phyloP scores from a whole-genome alignment of 805 yeast genomes.

The Blastobotrys americana region DNA sequence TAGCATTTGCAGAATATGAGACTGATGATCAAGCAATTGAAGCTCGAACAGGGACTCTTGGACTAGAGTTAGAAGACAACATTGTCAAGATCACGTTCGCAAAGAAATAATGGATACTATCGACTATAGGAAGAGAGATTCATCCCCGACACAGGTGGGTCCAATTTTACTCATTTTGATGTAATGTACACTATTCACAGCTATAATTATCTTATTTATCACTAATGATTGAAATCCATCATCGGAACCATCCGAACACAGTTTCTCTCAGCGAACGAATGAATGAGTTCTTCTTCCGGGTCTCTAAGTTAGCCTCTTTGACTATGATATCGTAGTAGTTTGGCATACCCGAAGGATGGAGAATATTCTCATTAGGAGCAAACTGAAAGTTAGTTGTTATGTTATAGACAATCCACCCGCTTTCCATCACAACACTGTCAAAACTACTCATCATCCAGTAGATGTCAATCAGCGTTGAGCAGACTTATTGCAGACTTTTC shows the following conservation, averaged over 20 bases:
- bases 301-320: constrained; percentile 58
- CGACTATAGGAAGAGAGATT: neutral
- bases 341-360: constrained; percentile 81
- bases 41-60: constrained; percentile 30
- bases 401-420: neutral
- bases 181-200: constrained; percentile 1
- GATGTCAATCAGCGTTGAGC: neutral
- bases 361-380: constrained; percentile 43
- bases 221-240: constrained; percentile 6
- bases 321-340: constrained; percentile 64
- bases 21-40: constrained; percentile 44
- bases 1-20: constrained; percentile 78
- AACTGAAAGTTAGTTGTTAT: constrained; percentile 15
- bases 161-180: neutral
- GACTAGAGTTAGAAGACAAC: constrained; percentile 23
- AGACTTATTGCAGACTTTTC: too few species aligned
- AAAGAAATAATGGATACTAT: constrained; percentile 21
- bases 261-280: constrained; percentile 66
- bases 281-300: constrained; percentile 55
- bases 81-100: constrained; percentile 29
- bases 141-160: constrained; percentile 2
- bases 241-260: constrained; percentile 48
- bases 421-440: neutral
- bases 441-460: neutral
- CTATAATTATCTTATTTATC: neutral